Evolutionary conservation across 1,284 basidiomycete genomes (phyloP), one percentile per base, ranked within the genome.

Genomic region (Blastosporella zonata): DNA sequence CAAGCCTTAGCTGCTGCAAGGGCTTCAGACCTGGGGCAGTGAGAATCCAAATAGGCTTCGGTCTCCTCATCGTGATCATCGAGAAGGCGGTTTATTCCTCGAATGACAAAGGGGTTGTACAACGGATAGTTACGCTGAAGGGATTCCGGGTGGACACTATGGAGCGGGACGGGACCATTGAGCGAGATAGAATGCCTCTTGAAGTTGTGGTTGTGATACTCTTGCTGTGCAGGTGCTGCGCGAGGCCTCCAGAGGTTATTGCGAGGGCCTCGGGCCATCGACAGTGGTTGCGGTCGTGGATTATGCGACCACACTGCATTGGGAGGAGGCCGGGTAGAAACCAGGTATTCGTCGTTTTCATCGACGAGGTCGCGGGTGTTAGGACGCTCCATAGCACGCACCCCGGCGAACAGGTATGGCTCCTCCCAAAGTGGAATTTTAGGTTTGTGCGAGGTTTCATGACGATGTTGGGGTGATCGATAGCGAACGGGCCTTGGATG

Each of bases 1-100:
- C n/a, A n/a, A n/a, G n/a, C 28, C 12, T 17, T 20, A 2, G n/a
- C 17, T 12, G 29, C 23, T 31, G 28, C 17, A 17, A 21, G 23
- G 17, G 18, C 18, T 31, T 20, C 28, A 5, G 9, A 25, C 6
- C 25, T 12, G 29, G 12, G 29, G 29, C 7, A 12, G 13, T 43
- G 22, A 18, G 33, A 22, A 21, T 25, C 13, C 4, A 47, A 8
- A 36, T 41, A 45, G n/a, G 37, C 18, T 12, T 40, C 40, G 22
- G 33, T 45, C 2, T 52, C 50, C 9, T 49, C 42, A 6, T 51
- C 41, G 18, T 49, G 43, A 4, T 42, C 46, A 2, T 47, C 41
- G 6, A 47, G 6, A 3, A 48, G 46, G 18, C 20, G 46, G n/a
- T 47, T 29, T 9, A 51, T 3, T 27, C 18, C 20, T 2, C 5